Base-by-base conservation (phyloP, 2,329 filamentous ascomycete genomes). In the Botrytis byssoidea region DNA sequence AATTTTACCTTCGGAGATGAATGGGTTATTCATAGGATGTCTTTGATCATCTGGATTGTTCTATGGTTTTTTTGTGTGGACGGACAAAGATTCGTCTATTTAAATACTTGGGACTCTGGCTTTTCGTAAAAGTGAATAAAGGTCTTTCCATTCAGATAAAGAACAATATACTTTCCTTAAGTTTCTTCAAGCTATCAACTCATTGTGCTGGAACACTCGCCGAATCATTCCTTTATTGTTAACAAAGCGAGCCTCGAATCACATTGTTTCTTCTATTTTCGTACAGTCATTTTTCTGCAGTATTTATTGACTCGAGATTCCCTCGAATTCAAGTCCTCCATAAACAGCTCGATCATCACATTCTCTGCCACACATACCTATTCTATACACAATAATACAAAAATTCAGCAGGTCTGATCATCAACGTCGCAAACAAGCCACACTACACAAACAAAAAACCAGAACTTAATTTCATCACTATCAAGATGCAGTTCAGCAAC, bases 391-490 rank as follows among this genome's bases (percentile, higher is more conserved):
- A 25, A 57, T 35, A 46, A 68, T 14, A 69, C 18, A 18, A 60
- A 14, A 69, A 35, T 12, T 68, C 71, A 72, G 71, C 71, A 48
- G 71, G 71, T 48, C 71, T 72, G 71, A 51, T 57, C 48, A 72
- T 59, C 37, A 42, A 72, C 48, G 2, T 67, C 29, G 12, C 32
- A 60, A n/a, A 40, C 29, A 25, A 20, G 40, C 42, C 29, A 72
- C 42, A 69, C 22, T 25, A 72, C 42, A 69, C 22, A 22, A 32
- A n/a, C 40, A 22, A 68, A n/a, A 18, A 68, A 48, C 29, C 22
- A 29, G 35, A 32, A 61, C 37, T 35, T 20, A 35, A 35, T 44
- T 35, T 25, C 46, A 40, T 55, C 35, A 68, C 48, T 29, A 18
- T 18, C 42, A 66, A 46, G 25, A 72, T 72, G 71, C 51, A 61